phyloP scores from a whole-genome alignment of 768 basidiomycete species.

The Sarcodon sp. region DNA sequence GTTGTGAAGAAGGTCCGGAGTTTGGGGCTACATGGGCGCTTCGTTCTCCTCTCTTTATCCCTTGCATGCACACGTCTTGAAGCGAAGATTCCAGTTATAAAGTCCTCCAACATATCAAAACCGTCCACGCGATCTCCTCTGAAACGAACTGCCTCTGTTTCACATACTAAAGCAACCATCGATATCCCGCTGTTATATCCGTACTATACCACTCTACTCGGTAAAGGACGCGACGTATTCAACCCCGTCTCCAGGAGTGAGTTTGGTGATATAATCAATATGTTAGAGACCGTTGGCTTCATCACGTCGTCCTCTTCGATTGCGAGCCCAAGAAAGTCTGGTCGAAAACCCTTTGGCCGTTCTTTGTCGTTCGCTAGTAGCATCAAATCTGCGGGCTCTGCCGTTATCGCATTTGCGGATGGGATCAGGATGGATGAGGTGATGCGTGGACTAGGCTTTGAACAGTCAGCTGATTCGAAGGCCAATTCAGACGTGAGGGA shows the following conservation, averaged over 20 bases:
- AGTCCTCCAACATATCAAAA: conserved; percentile 1
- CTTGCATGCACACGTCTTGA: conserved; percentile 53
- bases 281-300: conserved; percentile 66
- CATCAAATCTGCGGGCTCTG: conserved; percentile 17
- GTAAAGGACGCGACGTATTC: conserved; percentile 40
- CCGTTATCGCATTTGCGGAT: conserved; percentile 39
- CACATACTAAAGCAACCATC: conserved; percentile 23
- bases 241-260: conserved; percentile 62
- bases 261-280: conserved; percentile 56
- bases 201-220: conserved; percentile 50
- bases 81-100: conserved; percentile 8
- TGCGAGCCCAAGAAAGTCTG: conserved; percentile 30
- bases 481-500: conserved; percentile 24
- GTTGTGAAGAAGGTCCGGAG: conserved; percentile 51
- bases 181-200: conserved; percentile 50
- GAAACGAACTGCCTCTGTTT: conserved; percentile 30
- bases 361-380: conserved; percentile 41
- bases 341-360: conserved; percentile 40
- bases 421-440: conserved; percentile 58
- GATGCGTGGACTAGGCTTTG: conserved; percentile 53
- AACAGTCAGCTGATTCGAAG: conserved; percentile 7
- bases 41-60: conserved; percentile 52
- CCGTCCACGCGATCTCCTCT: conserved; percentile 27
- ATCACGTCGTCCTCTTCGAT: conserved; percentile 26
- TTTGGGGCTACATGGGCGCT: conserved; percentile 62